Percentiles rank a stretch among this genome's conserved stretches.
These are phyloP conservation scores for Micromonas commoda DNA, from an alignment of 139 green algal species.

Conservation along the genomic window DNA sequence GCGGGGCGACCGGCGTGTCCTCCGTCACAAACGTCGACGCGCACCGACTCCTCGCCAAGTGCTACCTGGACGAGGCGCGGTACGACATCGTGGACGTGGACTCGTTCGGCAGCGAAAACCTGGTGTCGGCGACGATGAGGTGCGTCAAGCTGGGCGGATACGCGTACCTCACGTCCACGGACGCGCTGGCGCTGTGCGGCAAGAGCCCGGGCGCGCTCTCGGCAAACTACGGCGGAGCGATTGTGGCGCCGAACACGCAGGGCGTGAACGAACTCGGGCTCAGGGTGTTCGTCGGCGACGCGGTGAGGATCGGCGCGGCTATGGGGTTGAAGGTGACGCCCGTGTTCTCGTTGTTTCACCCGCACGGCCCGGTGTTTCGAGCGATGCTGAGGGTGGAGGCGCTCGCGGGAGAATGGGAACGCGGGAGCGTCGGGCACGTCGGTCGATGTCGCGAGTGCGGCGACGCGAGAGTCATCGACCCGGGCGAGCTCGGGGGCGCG, in stretches of 20 bases:
- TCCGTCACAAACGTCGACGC: not conserved
- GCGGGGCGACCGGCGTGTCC: too few relatives aligned
- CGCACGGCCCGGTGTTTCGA: slow-evolving; percentile 43
- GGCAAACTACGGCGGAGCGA: not conserved
- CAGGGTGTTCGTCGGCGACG: slow-evolving; percentile 37
- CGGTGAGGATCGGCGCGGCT: slow-evolving; percentile 25
- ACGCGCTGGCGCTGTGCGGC: slow-evolving; percentile 19
- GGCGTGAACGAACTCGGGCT: slow-evolving; percentile 13
- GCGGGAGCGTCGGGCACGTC: not conserved
- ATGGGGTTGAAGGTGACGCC: slow-evolving; percentile 26
- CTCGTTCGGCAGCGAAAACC: not conserved
- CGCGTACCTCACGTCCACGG: slow-evolving; percentile 9
- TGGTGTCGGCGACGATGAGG: not conserved
- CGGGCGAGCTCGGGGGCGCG: not conserved
- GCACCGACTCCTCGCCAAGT: not conserved
- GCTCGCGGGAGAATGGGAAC: not conserved
- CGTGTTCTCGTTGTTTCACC: slow-evolving; percentile 39
- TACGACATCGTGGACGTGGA: slow-evolving; percentile 13
- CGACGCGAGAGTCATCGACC: not conserved
- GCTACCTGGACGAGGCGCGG: not conserved
- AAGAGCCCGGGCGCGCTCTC: not conserved
- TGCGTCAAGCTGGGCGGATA: not conserved
- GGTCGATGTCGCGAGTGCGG: not conserved
- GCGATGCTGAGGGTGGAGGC: slow-evolving; percentile 37
- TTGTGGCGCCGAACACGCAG: not conserved